These are phyloP conservation scores for Ophiostoma tasmaniense DNA, from an alignment of 2,329 filamentous ascomycete genomes.

Conservation along the genomic window DNA sequence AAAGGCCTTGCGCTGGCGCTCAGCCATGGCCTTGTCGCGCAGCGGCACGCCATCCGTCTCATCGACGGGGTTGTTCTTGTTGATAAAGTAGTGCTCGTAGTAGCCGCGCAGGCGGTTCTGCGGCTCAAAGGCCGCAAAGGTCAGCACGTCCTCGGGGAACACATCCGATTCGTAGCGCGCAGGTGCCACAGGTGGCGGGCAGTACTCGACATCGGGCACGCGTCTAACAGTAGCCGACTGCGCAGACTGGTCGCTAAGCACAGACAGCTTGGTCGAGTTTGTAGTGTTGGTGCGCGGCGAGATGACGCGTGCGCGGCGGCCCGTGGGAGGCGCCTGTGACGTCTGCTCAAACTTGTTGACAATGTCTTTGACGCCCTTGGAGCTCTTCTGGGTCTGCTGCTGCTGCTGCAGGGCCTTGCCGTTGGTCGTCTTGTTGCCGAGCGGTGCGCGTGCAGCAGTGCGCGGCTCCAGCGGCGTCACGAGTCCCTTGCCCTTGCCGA, in stretches of 20 bases:
- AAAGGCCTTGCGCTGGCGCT: conserved; percentile 41
- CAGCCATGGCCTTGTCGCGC: conserved; percentile 52
- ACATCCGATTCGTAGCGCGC: conserved; percentile 59
- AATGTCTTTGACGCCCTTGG: conserved; percentile 46
- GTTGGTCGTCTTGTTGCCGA: conserved; percentile 95
- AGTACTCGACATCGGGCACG: conserved; percentile 58
- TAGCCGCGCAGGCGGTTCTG: conserved; percentile 54
- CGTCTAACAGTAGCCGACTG: conserved; percentile 28
- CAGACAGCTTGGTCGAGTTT: conserved; percentile 53
- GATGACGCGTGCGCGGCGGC: conserved; percentile 51
- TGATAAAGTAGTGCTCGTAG: conserved; percentile 46
- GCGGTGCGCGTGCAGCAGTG: conserved; percentile 56
- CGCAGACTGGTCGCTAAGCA: conserved; percentile 35
- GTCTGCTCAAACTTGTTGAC: conserved; percentile 55
- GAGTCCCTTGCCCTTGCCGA: conserved; percentile 51
- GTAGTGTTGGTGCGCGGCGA: conserved; percentile 35
- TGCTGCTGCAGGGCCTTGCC: conserved; percentile 47
- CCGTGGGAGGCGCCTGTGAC: conserved; percentile 37
- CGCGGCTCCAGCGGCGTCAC: conserved; percentile 64
- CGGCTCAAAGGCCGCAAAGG: conserved; percentile 48
- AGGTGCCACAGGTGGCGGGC: conserved; percentile 64
- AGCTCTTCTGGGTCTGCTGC: conserved; percentile 4
- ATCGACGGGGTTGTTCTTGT: conserved; percentile 45
- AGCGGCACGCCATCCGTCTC: conserved; percentile 54
- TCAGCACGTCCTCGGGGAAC: conserved; percentile 49